Evolutionary conservation across 2,329 filamentous ascomycete species (phyloP).

Genomic region (Trichoderma koningii): DNA sequence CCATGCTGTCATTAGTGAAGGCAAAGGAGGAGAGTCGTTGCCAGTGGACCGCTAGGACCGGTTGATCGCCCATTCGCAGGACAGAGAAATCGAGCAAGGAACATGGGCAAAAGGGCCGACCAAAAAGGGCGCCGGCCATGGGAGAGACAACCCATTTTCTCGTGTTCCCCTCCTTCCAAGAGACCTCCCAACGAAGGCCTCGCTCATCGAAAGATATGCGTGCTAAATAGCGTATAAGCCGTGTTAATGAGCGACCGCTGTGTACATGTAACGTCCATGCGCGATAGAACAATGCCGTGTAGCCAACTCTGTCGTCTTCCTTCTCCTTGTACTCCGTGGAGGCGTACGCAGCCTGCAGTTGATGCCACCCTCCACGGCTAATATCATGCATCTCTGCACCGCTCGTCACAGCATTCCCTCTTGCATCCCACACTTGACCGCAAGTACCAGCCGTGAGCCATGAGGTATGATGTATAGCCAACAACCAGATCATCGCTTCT

Average conservation of each 20-base stretch:
- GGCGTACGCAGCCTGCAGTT: neutral
- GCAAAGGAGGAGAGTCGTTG: neutral
- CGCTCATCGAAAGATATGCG: neutral
- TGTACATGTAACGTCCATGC: neutral
- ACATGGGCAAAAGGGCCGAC: slow-evolving; percentile 25
- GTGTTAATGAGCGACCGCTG: neutral
- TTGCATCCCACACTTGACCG: neutral
- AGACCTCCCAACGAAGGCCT: neutral
- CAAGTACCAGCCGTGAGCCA: neutral
- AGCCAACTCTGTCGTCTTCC: neutral
- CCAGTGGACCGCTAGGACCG: neutral
- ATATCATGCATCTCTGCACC: slow-evolving; percentile 10
- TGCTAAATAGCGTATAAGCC: neutral
- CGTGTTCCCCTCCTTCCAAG: neutral
- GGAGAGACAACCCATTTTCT: neutral
- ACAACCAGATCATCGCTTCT: slow-evolving; percentile 6
- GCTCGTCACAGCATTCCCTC: neutral
- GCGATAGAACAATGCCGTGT: neutral
- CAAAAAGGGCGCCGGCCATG: slow-evolving; percentile 8
- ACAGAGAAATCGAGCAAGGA: slow-evolving; percentile 3
- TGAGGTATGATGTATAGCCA: slow-evolving; percentile 7
- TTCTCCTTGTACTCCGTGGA: neutral
- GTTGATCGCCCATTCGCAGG: neutral
- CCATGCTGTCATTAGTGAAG: neutral
- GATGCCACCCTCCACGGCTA: slow-evolving; percentile 3